Evolutionary conservation across 352 stramenopile genomes (phyloP).

Genomic region (Pythium phragmitis): DNA sequence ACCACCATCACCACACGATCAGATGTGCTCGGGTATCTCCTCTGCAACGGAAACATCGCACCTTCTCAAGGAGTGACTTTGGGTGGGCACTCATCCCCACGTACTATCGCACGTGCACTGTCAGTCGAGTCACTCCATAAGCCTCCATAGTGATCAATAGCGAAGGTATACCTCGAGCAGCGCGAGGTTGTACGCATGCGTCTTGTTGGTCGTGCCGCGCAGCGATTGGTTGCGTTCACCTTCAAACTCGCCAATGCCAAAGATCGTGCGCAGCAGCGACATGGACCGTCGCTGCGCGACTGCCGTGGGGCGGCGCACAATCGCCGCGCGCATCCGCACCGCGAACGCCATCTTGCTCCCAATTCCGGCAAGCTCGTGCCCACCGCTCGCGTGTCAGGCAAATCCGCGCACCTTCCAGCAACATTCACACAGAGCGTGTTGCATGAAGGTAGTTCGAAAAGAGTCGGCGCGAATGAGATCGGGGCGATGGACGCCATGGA

Average conservation of each 20-base stretch:
- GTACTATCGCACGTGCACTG: constrained; percentile 39
- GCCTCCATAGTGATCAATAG: no score
- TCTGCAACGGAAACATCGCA: constrained; percentile 3
- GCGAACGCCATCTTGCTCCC: constrained; percentile 8
- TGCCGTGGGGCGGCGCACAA: neutral
- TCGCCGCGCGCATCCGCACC: constrained; percentile 13
- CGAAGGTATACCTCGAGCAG: constrained; percentile 52
- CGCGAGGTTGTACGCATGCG: constrained; percentile 68
- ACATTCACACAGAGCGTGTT: constrained; percentile 13
- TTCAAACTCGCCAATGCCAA: constrained; percentile 83
- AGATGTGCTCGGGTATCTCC: neutral
- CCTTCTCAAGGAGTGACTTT: constrained; percentile 70
- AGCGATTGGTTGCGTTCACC: constrained; percentile 60
- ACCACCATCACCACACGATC: neutral
- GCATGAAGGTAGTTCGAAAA: constrained; percentile 1
- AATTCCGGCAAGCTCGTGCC: neutral
- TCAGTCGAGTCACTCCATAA: neutral
- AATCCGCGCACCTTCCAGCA: constrained; percentile 22
- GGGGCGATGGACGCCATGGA: neutral
- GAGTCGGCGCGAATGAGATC: neutral
- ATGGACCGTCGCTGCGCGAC: constrained; percentile 34
- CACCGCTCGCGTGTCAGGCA: constrained; percentile 16
- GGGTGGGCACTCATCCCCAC: constrained; percentile 79
- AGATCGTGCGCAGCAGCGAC: constrained; percentile 74
- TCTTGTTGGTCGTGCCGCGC: constrained; percentile 54